Base-by-base conservation (phyloP, 2,329 filamentous ascomycete genomes). In the Fusarium chlamydosporum region DNA sequence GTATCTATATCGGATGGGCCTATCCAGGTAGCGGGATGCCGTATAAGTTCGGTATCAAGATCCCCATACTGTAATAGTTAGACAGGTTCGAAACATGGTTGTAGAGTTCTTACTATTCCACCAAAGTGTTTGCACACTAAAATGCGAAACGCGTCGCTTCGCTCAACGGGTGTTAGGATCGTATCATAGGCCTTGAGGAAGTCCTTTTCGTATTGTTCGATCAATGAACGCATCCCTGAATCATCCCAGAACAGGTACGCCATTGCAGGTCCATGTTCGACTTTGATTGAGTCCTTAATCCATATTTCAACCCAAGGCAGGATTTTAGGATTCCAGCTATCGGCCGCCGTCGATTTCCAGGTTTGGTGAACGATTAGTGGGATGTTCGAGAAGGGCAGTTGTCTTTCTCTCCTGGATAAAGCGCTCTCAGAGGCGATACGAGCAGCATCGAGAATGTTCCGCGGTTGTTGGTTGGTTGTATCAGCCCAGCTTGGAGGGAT, bases 221-320 rank as follows among this genome's bases (percentile, higher is more conserved):
- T 16, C 1, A 56, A 31, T 6, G 34, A 27, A 16, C 53, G 53
- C 53, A 56, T 56, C 1, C 53, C 53, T 15, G 16, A 6, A 26
- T 56, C 53, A 33, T 56, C 53, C 53, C 53, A 56, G 12, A 56
- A 56, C 3, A 56, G n/a, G 43, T 51, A 56, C 15, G 34, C 43
- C 53, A 56, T 56, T 9, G 26, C 12, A 15, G 53, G 43, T 26
- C 43, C 53, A 15, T 18, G 20, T 11, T 16, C 34, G 7, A 16
- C 7, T 2, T 40, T 26, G 2, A 13, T 56, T 6, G 53, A 51
- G 26, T 9, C 15, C 18, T 38, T 26, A 3, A 56, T 18, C 53
- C 53, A 56, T 3, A 20, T 4, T 16, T 56, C 53, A 51, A 56
- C 43, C 43, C 43, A 51, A 51, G 53, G 53, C 3, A 51, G 9